Evolutionary conservation across 176 grass and related monocot genomes (phyloP), one percentile per base, ranked within the genome.

Genomic region (Hsuehochloa calcarea): DNA sequence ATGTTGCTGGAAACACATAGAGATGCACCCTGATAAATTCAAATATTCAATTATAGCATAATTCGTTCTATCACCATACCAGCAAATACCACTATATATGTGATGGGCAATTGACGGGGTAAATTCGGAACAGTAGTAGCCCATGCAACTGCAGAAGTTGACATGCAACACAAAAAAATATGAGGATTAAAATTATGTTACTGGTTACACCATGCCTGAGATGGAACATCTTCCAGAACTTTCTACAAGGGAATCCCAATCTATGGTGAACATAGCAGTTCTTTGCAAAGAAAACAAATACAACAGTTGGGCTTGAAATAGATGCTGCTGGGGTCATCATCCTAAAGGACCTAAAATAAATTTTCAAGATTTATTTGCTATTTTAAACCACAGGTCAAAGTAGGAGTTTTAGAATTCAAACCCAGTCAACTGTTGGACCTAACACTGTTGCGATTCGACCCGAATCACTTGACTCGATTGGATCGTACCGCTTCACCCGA

Each of bases 1-100:
- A 77, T 85, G 4, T 23, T 85, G 74, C 37, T 61, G 76, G 38
- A 85, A 60, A 77, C 47, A 77, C 1, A 44, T 4, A 68, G 22
- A 26, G 16, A 60, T 58, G 50, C 23, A 85, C 9, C 16, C 8
- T 25, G 26, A 60, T 46, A 77, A 70, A 6, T 59, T 70, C 4
- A 70, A 69, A 14, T 47, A 47, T 47, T 47, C 45, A 47, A 47
- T 54, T 55, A 70, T 38, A 72, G 26, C 25, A 56, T 20, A n/a
- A 67, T 17, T 60, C 4, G 10, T 78, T 85, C 15, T 20, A 68
- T 60, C 40, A 22, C 31, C 12, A 4, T 46, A 70, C 10, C 4
- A 5, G 68, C 0, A n/a, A 46, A 70, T 50, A 43, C 5, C 0
- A 20, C 35, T 31, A 62, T n/a, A 58, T 20, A 14, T 20, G 54